Evolutionary conservation across 768 basidiomycete species (phyloP), one percentile per base, ranked within the genome.

Genomic region (Cyathus striatus): DNA sequence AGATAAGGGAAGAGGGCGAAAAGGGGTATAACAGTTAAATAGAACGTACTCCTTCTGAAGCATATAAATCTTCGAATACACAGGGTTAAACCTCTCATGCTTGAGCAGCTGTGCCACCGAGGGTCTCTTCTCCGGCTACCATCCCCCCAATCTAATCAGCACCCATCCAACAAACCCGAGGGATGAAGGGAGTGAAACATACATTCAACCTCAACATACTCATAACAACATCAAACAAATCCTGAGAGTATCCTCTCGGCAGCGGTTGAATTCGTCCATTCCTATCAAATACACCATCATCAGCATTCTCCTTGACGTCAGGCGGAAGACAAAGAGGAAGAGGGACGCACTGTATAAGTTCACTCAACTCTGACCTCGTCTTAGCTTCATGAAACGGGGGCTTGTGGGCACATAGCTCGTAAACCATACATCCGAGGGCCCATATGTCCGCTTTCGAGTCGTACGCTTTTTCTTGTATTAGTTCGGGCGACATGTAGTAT

Each of bases 381-480:
- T 90, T 86, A 1, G 93, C 91, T 61, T 90, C 90, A 52, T 93
- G 86, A 57, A 96, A 96, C 4, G 92, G 93, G 0, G 93, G 93
- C 53, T 87, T 87, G 41, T 93, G 72, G 0, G 95, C 92, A 50
- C 95, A 98, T 27, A 98, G 78, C 65, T 98, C 96, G 61, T 90
- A 98, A 21, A 97, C 89, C 23, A 98, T 75, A 64, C 96, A 99
- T 1, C 96, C 96, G 22, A 98, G 74, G 3, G 91, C 94, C 96
- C 96, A 99, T 38, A 99, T 97, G 57, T 99, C 96, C 0, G 90
- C 92, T 66, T 98, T 99, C 5, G 90, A 86, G 65, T 97, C 96
- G 64, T 99, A 99, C 3, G 90, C 81, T 59, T 90, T 93, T 59
- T 98, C 95, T 67, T 90, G 90, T 79, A 97, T 91, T 24, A 98